Conservation (phyloP, 106 monocot genomes). For the Triglochin maritima region DNA sequence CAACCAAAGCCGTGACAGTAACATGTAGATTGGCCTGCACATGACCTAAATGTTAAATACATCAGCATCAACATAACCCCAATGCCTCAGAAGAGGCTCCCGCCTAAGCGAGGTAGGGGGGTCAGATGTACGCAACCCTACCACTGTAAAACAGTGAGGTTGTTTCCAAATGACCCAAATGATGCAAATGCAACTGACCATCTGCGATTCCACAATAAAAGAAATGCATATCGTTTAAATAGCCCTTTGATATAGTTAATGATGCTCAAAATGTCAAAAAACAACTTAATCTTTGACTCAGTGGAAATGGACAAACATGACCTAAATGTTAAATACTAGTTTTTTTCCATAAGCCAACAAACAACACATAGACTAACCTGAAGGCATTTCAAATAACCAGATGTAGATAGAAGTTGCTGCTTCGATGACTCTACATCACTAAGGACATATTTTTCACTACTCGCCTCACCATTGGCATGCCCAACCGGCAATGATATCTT, state of each 20-base stretch:
- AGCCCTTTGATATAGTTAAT: too few relatives aligned
- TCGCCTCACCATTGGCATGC: conserved; percentile 6
- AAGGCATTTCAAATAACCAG: conserved; percentile 89
- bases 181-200: too few relatives aligned
- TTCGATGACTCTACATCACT: conserved; percentile 62
- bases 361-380: conserved; percentile 34
- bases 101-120: too few relatives aligned
- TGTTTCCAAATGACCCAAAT: too few relatives aligned
- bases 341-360: background rate
- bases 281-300: background rate
- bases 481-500: conserved; percentile 36
- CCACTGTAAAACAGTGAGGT: too few relatives aligned
- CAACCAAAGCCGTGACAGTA: conserved; percentile 69
- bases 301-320: background rate
- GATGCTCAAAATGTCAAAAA: too few relatives aligned
- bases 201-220: too few relatives aligned
- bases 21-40: conserved; percentile 94
- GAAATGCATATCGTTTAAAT: too few relatives aligned
- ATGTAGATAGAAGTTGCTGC: conserved; percentile 64
- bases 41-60: background rate
- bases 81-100: too few relatives aligned
- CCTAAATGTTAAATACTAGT: background rate
- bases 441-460: conserved; percentile 19
- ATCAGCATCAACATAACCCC: background rate
- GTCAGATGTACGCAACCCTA: too few relatives aligned